Conservation (phyloP, 805 yeast species). For the Zygoascus biomembranicola region DNA sequence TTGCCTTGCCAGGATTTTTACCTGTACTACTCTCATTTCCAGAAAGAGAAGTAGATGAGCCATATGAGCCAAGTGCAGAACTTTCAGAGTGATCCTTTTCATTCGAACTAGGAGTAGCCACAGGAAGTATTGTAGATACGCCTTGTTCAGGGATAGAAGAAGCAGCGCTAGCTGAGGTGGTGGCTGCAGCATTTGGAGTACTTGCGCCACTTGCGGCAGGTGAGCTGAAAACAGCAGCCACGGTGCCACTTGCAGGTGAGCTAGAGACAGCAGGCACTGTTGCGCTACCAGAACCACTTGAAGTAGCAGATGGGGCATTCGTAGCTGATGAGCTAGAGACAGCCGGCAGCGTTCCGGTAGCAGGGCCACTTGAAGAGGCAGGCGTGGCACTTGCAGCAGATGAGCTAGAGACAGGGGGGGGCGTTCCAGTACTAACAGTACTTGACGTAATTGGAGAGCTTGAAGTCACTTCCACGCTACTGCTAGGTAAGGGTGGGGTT, state of each 20-base stretch:
- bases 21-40: not conserved
- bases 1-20: not conserved
- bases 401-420: not conserved
- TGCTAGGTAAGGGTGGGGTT: no score
- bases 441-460: no score
- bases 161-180: no score
- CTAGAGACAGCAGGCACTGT: not conserved
- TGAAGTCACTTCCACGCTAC: no score
- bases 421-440: not conserved
- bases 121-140: not conserved
- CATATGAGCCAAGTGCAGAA: not conserved
- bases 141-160: not conserved
- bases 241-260: not conserved
- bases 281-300: not conserved
- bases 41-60: not conserved
- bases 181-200: no score
- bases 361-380: not conserved
- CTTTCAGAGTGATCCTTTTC: not conserved
- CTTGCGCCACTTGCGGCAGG: no score
- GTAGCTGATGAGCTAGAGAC: not conserved
- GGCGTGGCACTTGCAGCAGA: not conserved
- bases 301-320: not conserved
- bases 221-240: no score
- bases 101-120: not conserved
- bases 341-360: not conserved